Base-by-base conservation (phyloP, 805 yeast genomes). In the Candida lessepsii region DNA sequence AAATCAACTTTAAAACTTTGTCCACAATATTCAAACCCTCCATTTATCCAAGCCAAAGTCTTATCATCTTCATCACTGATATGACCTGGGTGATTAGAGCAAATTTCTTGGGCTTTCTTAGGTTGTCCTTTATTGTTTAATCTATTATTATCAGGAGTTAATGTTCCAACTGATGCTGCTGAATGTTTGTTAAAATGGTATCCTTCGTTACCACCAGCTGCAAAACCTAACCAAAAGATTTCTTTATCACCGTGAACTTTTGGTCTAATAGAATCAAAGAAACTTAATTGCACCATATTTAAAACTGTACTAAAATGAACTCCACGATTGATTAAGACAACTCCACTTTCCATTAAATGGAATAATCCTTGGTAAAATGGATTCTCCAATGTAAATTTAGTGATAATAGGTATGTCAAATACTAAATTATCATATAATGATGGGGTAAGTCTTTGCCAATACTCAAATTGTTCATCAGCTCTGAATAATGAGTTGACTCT, bases 71-170 rank as follows among this genome's bases (percentile, higher is more conserved):
- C 41, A 11, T 56, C 56, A 31, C 48, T 53, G n/a, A 67, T 52
- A 46, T 67, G 73, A 4, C 70, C 72, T 0, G 73, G 73, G 39
- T 67, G 73, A 0, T 68, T 54, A 3, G 67, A 58, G 40, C 73
- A 67, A 15, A 67, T 44, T 41, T 65, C 70, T 29, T 27, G 35
- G 3, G 58, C 39, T 10, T 29, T 19, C 14, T 40, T 37, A 3
- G 37, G 23, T 5, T 42, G 35, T 1, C 52, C 54, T 29, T 48
- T 46, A 11, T 41, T 17, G 13, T 45, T 45, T 9, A 41, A 29
- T 24, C 61, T 48, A 17, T 55, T 55, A 4, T 30, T 27, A 13
- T 45, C 52, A 5, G 63, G 62, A 11, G 66, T 61, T 24, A 50
- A 48, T 29, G 51, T 58, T 5, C 63, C 63, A 15, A 54, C 44